These are phyloP conservation scores for Desmodesmus armatus DNA, from an alignment of 139 green algal genomes.

Conservation along the genomic window DNA sequence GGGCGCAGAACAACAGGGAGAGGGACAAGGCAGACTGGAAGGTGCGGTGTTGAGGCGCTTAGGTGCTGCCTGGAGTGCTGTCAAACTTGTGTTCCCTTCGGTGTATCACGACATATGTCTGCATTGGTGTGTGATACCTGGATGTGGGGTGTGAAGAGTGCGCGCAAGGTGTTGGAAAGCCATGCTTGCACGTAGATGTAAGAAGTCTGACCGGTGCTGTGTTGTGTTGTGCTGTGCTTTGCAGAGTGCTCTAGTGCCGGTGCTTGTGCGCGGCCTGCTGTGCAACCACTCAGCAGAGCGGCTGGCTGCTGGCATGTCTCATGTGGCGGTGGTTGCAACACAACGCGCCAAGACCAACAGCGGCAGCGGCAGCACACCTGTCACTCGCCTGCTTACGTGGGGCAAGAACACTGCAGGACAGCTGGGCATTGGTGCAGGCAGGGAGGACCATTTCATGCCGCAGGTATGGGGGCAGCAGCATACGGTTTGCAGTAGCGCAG, in stretches of 20 bases:
- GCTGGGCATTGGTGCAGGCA: slow-evolving; percentile 65
- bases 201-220: too few species aligned
- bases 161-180: not conserved
- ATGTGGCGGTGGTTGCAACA: slow-evolving; percentile 25
- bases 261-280: slow-evolving; percentile 36
- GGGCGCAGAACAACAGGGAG: slow-evolving; percentile 59
- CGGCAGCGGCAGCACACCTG: slow-evolving; percentile 16
- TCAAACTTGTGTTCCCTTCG: not conserved
- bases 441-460: slow-evolving; percentile 52
- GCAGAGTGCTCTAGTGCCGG: slow-evolving; percentile 32
- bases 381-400: slow-evolving; percentile 74
- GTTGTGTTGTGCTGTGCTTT: not conserved
- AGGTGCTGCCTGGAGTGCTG: not conserved
- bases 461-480: slow-evolving; percentile 15
- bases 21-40: slow-evolving; percentile 56
- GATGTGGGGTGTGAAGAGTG: not conserved
- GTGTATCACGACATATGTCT: not conserved
- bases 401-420: slow-evolving; percentile 77
- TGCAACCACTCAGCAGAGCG: not conserved
- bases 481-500: too few species aligned
- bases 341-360: not conserved
- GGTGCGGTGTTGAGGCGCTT: too few species aligned
- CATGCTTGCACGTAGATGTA: too few species aligned
- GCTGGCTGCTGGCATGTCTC: slow-evolving; percentile 10
- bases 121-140: not conserved